Evolutionary conservation across 345 rosid genomes (phyloP).

Genomic region (Rhodamnia argentea): DNA sequence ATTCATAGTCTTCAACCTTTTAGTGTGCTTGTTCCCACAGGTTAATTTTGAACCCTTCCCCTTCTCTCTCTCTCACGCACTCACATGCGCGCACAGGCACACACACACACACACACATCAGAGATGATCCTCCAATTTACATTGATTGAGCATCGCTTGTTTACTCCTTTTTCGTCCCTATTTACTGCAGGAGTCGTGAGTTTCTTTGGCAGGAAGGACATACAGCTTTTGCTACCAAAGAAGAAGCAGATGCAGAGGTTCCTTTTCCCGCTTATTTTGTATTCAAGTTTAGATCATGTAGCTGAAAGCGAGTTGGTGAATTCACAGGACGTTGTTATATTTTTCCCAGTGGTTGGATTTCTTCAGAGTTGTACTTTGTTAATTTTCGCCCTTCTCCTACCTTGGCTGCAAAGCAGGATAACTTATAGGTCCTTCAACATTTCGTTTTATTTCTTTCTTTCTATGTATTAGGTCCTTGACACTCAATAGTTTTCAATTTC

Average conservation of each 20-base stretch:
- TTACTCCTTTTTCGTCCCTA: background rate
- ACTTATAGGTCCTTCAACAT: background rate
- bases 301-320: background rate
- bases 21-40: background rate
- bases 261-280: background rate
- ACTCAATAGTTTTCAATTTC: background rate
- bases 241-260: conserved; percentile 93
- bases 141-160: background rate
- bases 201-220: conserved; percentile 99
- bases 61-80: background rate
- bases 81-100: accelerated
- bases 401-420: background rate
- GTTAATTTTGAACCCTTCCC: background rate
- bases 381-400: background rate
- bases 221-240: conserved; percentile 84
- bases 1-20: background rate
- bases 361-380: background rate
- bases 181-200: conserved; percentile 82
- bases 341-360: background rate
- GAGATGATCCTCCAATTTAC: background rate
- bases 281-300: background rate
- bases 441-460: background rate
- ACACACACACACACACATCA: background rate
- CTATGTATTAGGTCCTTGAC: background rate
- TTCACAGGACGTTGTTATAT: background rate